These are phyloP conservation scores for Solanum appendiculatum DNA, from an alignment of 257 asterid species.

Conservation along the genomic window DNA sequence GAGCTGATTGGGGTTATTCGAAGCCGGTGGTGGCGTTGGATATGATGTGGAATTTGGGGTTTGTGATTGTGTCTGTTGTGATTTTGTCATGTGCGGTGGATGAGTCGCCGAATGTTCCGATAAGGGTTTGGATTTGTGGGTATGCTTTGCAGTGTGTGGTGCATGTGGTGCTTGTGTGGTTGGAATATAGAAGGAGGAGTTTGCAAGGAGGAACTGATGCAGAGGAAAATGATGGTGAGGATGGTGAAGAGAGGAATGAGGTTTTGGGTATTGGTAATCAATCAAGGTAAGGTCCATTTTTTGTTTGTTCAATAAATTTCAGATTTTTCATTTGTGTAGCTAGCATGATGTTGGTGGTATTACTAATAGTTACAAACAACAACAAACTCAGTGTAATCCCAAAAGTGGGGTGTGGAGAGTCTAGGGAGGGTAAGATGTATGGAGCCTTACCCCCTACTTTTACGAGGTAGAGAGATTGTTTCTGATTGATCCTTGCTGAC, in stretches of 20 bases:
- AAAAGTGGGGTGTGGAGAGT: not conserved
- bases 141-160: constrained; percentile 80
- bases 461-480: not conserved
- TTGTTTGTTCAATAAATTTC: not conserved
- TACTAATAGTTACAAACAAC: not conserved
- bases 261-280: constrained; percentile 16
- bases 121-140: constrained; percentile 90
- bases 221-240: constrained; percentile 18
- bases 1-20: constrained; percentile 95
- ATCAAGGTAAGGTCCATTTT: constrained; percentile 34
- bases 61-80: constrained; percentile 61
- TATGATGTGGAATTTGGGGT: constrained; percentile 77
- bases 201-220: not conserved
- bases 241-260: constrained; percentile 32
- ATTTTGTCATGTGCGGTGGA: constrained; percentile 44
- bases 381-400: not conserved
- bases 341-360: not conserved
- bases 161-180: constrained; percentile 73
- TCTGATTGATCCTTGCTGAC: not conserved
- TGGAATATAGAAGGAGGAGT: constrained; percentile 56
- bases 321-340: not conserved
- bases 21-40: constrained; percentile 88
- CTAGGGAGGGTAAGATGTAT: not conserved
- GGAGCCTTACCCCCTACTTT: not conserved
- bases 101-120: constrained; percentile 63